These are phyloP conservation scores for Russula emetica DNA, from an alignment of 768 basidiomycete genomes.

Conservation along the genomic window DNA sequence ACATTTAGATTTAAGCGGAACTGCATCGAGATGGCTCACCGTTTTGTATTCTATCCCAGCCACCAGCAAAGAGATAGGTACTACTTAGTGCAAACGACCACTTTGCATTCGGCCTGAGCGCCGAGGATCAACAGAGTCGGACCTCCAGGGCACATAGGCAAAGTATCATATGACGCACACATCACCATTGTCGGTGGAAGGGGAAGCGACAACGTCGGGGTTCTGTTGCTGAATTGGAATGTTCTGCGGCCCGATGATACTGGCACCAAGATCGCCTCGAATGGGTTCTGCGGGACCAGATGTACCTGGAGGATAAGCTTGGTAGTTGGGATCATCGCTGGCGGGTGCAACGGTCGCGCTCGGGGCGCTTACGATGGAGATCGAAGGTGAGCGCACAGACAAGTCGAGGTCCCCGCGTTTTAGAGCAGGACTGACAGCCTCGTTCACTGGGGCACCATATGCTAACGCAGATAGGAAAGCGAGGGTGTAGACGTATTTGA, in stretches of 20 bases:
- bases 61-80: slow-evolving; percentile 54
- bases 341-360: slow-evolving; percentile 30
- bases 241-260: slow-evolving; percentile 56
- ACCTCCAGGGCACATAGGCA: background rate
- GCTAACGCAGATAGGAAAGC: background rate
- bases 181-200: slow-evolving; percentile 55
- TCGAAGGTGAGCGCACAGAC: background rate
- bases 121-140: background rate
- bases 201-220: slow-evolving; percentile 54
- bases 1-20: slow-evolving; percentile 4
- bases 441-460: background rate
- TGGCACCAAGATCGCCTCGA: slow-evolving; percentile 43
- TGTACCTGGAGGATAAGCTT: slow-evolving; percentile 26
- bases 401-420: background rate
- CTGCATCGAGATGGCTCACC: slow-evolving; percentile 31
- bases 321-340: slow-evolving; percentile 33
- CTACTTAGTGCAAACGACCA: slow-evolving; percentile 56
- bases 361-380: background rate
- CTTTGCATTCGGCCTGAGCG: slow-evolving; percentile 44
- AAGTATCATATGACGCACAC: slow-evolving; percentile 35
- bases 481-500: background rate
- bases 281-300: slow-evolving; percentile 40
- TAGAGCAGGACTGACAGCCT: too few species aligned
- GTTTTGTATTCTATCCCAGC: slow-evolving; percentile 58
- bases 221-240: slow-evolving; percentile 52